These are phyloP conservation scores for Entomortierella lignicola DNA, from an alignment of 192 early-diverging fungal species.

Conservation along the genomic window DNA sequence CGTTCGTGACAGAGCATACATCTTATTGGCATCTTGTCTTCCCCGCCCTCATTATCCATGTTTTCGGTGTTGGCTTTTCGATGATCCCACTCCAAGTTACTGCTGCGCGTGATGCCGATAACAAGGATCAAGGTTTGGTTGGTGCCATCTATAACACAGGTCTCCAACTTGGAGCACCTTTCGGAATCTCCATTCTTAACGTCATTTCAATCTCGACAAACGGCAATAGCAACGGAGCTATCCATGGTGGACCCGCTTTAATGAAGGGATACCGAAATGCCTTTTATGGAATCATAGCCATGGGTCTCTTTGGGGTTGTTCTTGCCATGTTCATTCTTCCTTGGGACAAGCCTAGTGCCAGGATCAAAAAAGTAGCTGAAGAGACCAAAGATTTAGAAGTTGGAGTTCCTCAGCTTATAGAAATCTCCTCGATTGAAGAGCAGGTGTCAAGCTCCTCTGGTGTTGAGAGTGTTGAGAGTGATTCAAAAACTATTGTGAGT, in stretches of 20 bases:
- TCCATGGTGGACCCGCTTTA: conserved; percentile 20
- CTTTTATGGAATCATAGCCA: conserved; percentile 39
- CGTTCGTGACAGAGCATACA: conserved; percentile 28
- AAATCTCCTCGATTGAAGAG: neutral
- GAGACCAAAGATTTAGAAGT: conserved; percentile 12
- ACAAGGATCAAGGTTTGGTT: conserved; percentile 47
- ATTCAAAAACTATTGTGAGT: conserved; percentile 10
- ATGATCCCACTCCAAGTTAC: conserved; percentile 41
- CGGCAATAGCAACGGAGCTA: conserved; percentile 5
- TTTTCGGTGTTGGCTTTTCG: conserved; percentile 31
- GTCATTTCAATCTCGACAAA: conserved; percentile 45
- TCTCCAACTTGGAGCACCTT: conserved; percentile 50
- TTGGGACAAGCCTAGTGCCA: conserved; percentile 21
- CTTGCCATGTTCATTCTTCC: conserved; percentile 11
- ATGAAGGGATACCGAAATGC: conserved; percentile 43
- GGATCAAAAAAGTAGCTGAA: neutral
- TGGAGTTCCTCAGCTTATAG: neutral
- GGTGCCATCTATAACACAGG: conserved; percentile 55
- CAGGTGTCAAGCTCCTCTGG: neutral
- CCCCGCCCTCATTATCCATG: conserved; percentile 43
- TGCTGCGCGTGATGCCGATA: conserved; percentile 40
- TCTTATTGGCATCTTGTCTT: conserved; percentile 43
- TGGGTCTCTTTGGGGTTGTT: conserved; percentile 24
- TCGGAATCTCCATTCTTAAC: conserved; percentile 49
- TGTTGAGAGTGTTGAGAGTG: conserved; percentile 12